Percentiles rank a stretch among this genome's conserved stretches.
phyloP scores from a whole-genome alignment of 202 grass and related monocot species.

The Sporobolus alterniflorus region DNA sequence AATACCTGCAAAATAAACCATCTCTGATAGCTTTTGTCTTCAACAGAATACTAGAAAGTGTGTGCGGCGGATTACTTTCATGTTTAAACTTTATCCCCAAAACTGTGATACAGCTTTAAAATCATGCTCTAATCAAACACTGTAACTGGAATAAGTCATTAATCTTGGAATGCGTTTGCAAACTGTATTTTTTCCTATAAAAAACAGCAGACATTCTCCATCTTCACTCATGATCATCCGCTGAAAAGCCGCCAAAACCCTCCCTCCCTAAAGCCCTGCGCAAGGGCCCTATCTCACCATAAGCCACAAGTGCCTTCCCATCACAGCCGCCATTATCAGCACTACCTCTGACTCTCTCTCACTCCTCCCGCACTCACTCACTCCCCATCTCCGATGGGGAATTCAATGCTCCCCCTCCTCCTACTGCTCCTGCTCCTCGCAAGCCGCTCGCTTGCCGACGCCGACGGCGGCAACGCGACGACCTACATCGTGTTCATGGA shows the following conservation, averaged over 20 bases:
- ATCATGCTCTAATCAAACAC: not conserved
- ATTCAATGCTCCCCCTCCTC: conserved; percentile 18
- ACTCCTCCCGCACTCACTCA: not conserved
- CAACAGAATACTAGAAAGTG: no score
- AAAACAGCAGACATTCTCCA: not conserved
- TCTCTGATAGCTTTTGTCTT: no score
- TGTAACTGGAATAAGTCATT: not conserved
- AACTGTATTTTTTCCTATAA: not conserved
- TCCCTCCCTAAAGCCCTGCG: conserved; percentile 36
- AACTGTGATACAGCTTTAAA: not conserved
- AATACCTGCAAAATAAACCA: no score
- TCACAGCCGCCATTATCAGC: conserved; percentile 42
- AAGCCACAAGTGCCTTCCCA: conserved; percentile 6
- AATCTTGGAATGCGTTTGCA: not conserved
- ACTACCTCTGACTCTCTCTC: not conserved
- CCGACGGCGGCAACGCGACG: conserved; percentile 22
- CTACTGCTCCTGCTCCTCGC: conserved; percentile 14
- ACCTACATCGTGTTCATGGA: conserved; percentile 98
- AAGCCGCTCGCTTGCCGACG: conserved; percentile 10
- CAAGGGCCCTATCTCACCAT: not conserved
- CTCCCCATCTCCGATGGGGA: conserved; percentile 32
- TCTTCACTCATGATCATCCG: not conserved
- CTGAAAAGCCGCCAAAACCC: conserved; percentile 20
- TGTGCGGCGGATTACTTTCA: no score
- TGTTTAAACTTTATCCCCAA: not conserved